Conservation (phyloP, 768 basidiomycete species). For the Hygrophorus pudorinus region DNA sequence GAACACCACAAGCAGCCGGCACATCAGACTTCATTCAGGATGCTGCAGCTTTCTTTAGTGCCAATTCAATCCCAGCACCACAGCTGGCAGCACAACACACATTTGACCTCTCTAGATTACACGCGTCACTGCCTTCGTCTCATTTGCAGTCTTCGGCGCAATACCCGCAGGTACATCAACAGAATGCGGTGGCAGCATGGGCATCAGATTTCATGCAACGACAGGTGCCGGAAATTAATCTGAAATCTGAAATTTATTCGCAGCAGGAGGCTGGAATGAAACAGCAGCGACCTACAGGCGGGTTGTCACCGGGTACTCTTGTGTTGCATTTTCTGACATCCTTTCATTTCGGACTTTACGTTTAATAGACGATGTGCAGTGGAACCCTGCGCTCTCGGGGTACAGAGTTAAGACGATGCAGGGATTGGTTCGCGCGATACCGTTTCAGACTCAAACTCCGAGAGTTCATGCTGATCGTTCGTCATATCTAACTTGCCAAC, state of each 20-base stretch:
- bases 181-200: conserved; percentile 35
- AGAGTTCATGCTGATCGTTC: conserved; percentile 33
- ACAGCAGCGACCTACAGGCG: not conserved
- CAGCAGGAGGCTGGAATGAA: conserved; percentile 9
- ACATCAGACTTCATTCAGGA: conserved; percentile 45
- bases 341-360: not conserved
- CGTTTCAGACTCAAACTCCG: conserved; percentile 15
- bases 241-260: conserved; percentile 4
- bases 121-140: conserved; percentile 32
- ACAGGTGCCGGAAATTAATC: conserved; percentile 10
- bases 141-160: conserved; percentile 7
- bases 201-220: conserved; percentile 50
- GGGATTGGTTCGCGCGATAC: conserved; percentile 8
- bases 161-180: conserved; percentile 16
- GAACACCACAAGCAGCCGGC: conserved; percentile 37
- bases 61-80: conserved; percentile 20
- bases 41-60: conserved; percentile 59
- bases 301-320: not conserved
- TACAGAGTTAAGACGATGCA: conserved; percentile 4
- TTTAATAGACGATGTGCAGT: not conserved
- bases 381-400: conserved; percentile 11
- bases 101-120: conserved; percentile 55
- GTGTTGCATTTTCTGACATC: not conserved
- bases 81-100: conserved; percentile 26
- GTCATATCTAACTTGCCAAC: conserved; percentile 12